Evolutionary conservation across 352 stramenopile species (phyloP), one percentile per base, ranked within the genome.

Genomic region (Phytophthora hibernalis): DNA sequence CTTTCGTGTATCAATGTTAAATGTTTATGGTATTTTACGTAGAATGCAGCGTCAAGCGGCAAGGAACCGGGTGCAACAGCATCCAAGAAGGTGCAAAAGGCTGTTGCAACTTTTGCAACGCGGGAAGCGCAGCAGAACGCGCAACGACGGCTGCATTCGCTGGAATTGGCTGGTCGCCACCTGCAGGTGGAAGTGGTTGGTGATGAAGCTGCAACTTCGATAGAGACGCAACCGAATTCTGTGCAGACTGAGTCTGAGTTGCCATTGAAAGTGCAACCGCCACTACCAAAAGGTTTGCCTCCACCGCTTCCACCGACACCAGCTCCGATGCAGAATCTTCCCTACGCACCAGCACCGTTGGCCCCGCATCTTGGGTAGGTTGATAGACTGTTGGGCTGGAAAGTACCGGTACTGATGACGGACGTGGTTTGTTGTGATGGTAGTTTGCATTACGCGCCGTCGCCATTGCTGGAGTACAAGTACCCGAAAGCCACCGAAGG

Each of bases 391-490:
- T 31, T 31, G 26, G 9, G 26, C 26, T 31, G 26, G 9, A 31
- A 31, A 31, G 6, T 31, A 31, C 4, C 26, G 9, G 26, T 31
- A 31, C 26, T 8, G 0, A 31, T 31, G 2, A 5, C 9, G 13
- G 6, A 2, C 9, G 20, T 44, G 21, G 16, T 13, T 45, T 33
- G 43, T 67, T 10, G n/a, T 54, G 7, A 6, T 40, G 51, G 30
- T 57, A 97, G 90, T 16, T 71, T 97, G n/a, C 77, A 96, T 57
- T 96, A 92, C 48, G 83, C 87, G 12, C 85, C 90, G 26, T 96
- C 88, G 3, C 90, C 88, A 9, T 47, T 95, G 26, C 70, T 97
- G 2, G 84, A 85, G 62, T 97, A 97, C 80, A 94, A 94, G 54
- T 97, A 97, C 57, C 90, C 90, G 16, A 86, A 79, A 61, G 87